Evolutionary conservation across 139 green algal species (phyloP).

Genomic region (Tetradesmus obliquus): DNA sequence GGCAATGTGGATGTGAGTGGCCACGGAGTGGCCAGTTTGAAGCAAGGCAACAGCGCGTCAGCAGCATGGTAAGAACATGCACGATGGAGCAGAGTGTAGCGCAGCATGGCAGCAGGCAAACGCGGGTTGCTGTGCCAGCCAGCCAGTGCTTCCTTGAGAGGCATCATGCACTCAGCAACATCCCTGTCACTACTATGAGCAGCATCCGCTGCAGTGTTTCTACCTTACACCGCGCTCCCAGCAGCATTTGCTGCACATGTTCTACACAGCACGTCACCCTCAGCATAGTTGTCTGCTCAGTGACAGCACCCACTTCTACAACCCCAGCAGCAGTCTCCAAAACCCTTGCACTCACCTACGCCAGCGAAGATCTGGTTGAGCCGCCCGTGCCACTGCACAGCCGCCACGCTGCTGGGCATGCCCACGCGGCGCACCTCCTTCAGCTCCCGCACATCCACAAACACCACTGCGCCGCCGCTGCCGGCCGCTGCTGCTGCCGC

Average conservation of each 20-base stretch:
- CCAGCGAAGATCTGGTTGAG: constrained; percentile 97
- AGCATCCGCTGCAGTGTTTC: too few species aligned
- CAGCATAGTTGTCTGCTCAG: too few species aligned
- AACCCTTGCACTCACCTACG: constrained; percentile 55
- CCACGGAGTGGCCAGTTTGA: not conserved
- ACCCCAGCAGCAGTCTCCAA: not conserved
- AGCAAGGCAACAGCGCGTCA: not conserved
- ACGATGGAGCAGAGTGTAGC: too few species aligned
- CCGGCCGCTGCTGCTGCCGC: not conserved
- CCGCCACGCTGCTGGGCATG: constrained; percentile 61
- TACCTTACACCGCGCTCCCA: too few species aligned
- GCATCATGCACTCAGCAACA: too few species aligned
- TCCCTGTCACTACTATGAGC: too few species aligned
- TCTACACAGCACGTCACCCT: too few species aligned
- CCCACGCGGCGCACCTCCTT: constrained; percentile 59
- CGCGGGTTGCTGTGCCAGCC: too few species aligned
- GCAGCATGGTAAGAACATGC: not conserved
- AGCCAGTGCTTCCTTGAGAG: too few species aligned
- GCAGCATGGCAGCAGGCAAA: too few species aligned
- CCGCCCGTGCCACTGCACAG: constrained; percentile 85
- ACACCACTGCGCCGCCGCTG: constrained; percentile 58
- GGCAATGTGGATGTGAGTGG: not conserved
- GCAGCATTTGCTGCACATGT: too few species aligned
- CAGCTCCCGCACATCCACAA: constrained; percentile 57
- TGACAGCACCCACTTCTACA: not conserved